Evolutionary conservation across 768 basidiomycete species (phyloP).

Genomic region (Suillus clintonianus): DNA sequence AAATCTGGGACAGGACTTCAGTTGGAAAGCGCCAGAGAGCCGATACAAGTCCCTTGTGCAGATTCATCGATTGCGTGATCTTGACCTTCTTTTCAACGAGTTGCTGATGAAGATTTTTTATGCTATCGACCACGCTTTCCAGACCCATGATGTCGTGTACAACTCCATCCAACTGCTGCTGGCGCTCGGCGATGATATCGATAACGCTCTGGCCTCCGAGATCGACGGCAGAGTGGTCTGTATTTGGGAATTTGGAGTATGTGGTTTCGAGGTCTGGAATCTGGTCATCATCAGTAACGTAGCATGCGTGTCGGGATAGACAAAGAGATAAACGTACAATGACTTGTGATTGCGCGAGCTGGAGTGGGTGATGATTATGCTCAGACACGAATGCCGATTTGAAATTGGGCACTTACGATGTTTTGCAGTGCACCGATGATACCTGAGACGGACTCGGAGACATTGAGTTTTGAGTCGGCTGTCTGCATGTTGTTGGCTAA

Average conservation of each 20-base stretch:
- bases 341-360: not conserved
- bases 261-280: constrained; percentile 17
- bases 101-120: constrained; percentile 13
- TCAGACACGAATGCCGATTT: not conserved
- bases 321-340: not conserved
- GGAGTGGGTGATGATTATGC: not conserved
- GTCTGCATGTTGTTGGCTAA: not conserved
- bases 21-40: constrained; percentile 42
- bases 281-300: constrained; percentile 5
- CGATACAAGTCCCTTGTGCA: constrained; percentile 25
- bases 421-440: not conserved
- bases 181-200: constrained; percentile 16
- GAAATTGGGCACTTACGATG: not conserved
- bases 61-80: constrained; percentile 19
- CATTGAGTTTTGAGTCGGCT: not conserved
- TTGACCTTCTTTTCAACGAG: constrained; percentile 19
- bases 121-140: constrained; percentile 13
- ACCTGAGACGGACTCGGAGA: not conserved
- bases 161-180: constrained; percentile 13
- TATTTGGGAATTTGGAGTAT: constrained; percentile 13
- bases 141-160: constrained; percentile 14
- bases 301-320: not conserved
- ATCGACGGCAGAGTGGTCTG: constrained; percentile 16
- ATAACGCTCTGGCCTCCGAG: constrained; percentile 12
- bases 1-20: constrained; percentile 51